Base-by-base conservation (phyloP, 208 protist species). In the Herpetomonas samuelpessoai region DNA sequence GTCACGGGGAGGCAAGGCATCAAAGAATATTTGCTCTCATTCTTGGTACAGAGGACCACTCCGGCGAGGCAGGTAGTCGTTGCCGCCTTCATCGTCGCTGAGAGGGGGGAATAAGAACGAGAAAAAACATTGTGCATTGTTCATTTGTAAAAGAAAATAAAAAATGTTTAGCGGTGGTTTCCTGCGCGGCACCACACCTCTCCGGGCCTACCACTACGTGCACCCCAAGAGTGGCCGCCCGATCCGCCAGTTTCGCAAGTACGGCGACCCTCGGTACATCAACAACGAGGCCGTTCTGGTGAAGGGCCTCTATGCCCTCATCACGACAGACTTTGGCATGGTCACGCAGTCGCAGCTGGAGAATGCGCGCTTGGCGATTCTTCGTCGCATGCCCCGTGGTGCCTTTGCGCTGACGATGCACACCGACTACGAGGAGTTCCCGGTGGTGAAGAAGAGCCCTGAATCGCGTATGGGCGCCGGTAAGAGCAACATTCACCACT, bases 401-500 rank as follows among this genome's bases (percentile, higher is more conserved):
- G 62, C 74, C 57, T 96, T 96, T 39, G 80, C 79, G 51, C 81
- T 96, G 22, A 84, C 74, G 18, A 92, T 96, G 84, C 83, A 91
- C 75, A 92, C 86, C 22, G 89, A 96, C 67, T 93, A 91, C 61
- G 86, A 96, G 62, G 86, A 96, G 74, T 96, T 93, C 57, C 86
- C 89, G 1, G 81, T 96, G 14, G 81, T 92, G 47, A 79, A 86
- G 35, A 96, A 96, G 72, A 90, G 83, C 50, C 89, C 89, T 19
- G 86, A 96, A 55, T 90, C 83, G 39, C 89, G 89, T 71, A 96
- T 93, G 89, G 89, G 89, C 10, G 86, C 79, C 0, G 89, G 89
- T 55, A 96, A 96, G 69, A 80, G 78, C 46, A 93, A 92, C 61
- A 96, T 96, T 54, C 89, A 96, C 53, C 89, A 96, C 74, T 96